These are phyloP conservation scores for Paxillus rubicundulus DNA, from an alignment of 768 basidiomycete species.

Conservation along the genomic window DNA sequence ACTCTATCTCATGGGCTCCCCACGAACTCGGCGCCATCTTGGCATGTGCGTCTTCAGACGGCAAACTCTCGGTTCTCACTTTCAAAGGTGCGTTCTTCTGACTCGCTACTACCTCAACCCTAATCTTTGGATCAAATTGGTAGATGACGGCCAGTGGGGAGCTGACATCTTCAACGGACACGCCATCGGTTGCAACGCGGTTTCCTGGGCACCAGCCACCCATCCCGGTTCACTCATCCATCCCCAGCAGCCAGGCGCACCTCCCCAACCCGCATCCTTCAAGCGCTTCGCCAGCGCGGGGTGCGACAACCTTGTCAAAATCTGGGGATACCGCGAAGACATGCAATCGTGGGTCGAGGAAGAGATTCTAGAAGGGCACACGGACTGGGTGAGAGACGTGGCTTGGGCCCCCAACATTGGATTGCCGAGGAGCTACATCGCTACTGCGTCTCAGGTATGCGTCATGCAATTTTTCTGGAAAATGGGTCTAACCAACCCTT, in stretches of 20 bases:
- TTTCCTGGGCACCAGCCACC: constrained; percentile 95
- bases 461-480: neutral
- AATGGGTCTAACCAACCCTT: neutral
- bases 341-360: constrained; percentile 89
- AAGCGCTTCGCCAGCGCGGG: constrained; percentile 96
- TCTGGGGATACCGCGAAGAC: constrained; percentile 90
- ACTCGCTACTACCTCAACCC: neutral
- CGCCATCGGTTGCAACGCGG: constrained; percentile 94
- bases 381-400: constrained; percentile 98
- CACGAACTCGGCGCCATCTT: constrained; percentile 96
- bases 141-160: constrained; percentile 96
- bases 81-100: constrained; percentile 79
- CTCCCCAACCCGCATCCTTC: constrained; percentile 49
- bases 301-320: constrained; percentile 92
- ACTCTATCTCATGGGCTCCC: constrained; percentile 99
- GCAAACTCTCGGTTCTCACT: constrained; percentile 91
- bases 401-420: constrained; percentile 99
- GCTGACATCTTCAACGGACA: constrained; percentile 95
- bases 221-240: constrained; percentile 82
- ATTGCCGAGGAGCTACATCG: constrained; percentile 90
- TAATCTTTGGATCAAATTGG: neutral
- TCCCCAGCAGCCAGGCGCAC: constrained; percentile 49
- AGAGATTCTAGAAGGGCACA: constrained; percentile 86
- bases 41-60: constrained; percentile 95
- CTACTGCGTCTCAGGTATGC: constrained; percentile 84